phyloP scores from a whole-genome alignment of 1,284 basidiomycete species.

The Waitea zeae region DNA sequence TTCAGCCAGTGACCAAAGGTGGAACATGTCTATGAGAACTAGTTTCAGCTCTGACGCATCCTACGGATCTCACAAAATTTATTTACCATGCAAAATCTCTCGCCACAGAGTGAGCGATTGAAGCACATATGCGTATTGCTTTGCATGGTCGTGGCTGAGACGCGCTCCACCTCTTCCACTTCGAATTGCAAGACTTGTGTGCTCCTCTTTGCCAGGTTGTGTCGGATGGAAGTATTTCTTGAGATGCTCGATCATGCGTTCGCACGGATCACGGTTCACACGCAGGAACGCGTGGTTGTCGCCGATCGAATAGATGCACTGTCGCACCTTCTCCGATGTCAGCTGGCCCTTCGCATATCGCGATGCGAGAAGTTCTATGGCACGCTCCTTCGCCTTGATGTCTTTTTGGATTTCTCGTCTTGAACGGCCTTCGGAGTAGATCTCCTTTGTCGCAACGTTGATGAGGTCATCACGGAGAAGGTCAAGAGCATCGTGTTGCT shows the following conservation, averaged over 20 bases:
- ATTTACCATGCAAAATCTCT: slow-evolving; percentile 63
- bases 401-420: slow-evolving; percentile 62
- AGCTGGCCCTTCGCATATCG: slow-evolving; percentile 41
- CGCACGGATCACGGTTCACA: slow-evolving; percentile 69
- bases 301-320: slow-evolving; percentile 70
- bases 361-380: slow-evolving; percentile 50
- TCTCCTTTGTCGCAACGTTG: slow-evolving; percentile 58
- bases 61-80: not conserved
- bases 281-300: slow-evolving; percentile 75
- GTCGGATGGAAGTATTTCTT: slow-evolving; percentile 62
- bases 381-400: slow-evolving; percentile 65
- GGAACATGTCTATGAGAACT: slow-evolving; percentile 73
- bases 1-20: slow-evolving; percentile 63
- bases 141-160: slow-evolving; percentile 63
- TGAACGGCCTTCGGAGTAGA: slow-evolving; percentile 50
- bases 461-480: slow-evolving; percentile 60
- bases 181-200: slow-evolving; percentile 53
- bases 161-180: slow-evolving; percentile 62
- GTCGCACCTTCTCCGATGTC: slow-evolving; percentile 43
- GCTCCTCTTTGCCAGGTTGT: slow-evolving; percentile 32
- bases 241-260: slow-evolving; percentile 57
- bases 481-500: slow-evolving; percentile 40
- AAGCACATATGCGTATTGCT: slow-evolving; percentile 67
- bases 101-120: slow-evolving; percentile 73
- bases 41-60: slow-evolving; percentile 1